Evolutionary conservation across 129 eudicot species (phyloP).

Genomic region (Solidago caesia): DNA sequence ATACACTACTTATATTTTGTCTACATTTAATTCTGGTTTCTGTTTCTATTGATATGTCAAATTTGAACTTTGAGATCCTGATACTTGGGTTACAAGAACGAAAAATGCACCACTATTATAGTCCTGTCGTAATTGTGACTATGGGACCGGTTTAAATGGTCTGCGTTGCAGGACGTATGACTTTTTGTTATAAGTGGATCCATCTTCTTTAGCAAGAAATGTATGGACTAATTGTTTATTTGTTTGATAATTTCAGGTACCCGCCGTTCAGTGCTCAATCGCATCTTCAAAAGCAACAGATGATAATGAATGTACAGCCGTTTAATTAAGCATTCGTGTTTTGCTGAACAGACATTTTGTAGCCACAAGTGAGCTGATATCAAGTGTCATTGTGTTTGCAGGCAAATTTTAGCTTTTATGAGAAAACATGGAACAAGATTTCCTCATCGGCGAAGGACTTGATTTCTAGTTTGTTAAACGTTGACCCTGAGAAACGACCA

Average conservation of each 20-base stretch:
- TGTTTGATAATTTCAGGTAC: constrained; percentile 47
- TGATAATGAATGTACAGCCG: constrained; percentile 59
- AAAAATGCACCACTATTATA: neutral
- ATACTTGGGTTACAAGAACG: neutral
- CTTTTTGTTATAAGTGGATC: neutral
- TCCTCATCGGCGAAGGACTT: constrained; percentile 75
- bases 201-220: constrained; percentile 3
- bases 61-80: neutral
- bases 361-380: neutral
- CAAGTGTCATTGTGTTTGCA: constrained; percentile 17
- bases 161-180: neutral
- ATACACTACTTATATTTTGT: no score
- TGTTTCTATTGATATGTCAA: neutral
- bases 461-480: constrained; percentile 60
- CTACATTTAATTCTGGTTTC: no score
- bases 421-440: constrained; percentile 83
- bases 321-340: neutral
- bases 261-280: constrained; percentile 88
- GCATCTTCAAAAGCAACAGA: constrained; percentile 72
- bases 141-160: neutral
- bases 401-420: constrained; percentile 76
- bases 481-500: constrained; percentile 68
- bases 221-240: neutral
- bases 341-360: neutral
- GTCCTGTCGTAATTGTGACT: neutral